phyloP scores from a whole-genome alignment of 192 early-diverging fungal species.

The Physocladia obscura region DNA sequence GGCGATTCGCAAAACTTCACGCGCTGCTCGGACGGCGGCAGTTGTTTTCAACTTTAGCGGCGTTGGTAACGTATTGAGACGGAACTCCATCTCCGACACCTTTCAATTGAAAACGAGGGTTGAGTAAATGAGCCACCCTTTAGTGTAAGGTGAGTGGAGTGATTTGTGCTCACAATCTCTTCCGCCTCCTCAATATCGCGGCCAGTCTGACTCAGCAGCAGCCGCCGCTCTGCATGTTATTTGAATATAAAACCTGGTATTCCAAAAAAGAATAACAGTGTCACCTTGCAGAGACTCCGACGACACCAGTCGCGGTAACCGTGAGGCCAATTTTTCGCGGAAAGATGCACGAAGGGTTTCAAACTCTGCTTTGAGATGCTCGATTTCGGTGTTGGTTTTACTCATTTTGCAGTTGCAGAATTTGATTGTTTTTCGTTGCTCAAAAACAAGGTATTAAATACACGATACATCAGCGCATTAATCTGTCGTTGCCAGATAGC shows the following conservation, averaged over 20 bases:
- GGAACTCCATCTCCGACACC: slow-evolving; percentile 21
- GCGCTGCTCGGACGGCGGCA: not conserved
- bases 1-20: not conserved
- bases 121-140: slow-evolving; percentile 78
- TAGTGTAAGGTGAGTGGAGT: not conserved
- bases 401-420: too few relatives aligned
- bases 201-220: slow-evolving; percentile 70
- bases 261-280: too few relatives aligned
- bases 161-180: slow-evolving; percentile 73
- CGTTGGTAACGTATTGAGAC: not conserved
- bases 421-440: too few relatives aligned
- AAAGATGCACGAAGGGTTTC: slow-evolving; percentile 4
- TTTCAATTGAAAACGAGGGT: too few relatives aligned
- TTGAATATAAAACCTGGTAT: too few relatives aligned
- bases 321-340: not conserved
- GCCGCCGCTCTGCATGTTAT: slow-evolving; percentile 69
- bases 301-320: not conserved
- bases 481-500: not conserved
- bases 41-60: slow-evolving; percentile 13
- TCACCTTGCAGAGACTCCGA: slow-evolving; percentile 16
- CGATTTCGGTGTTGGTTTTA: too few relatives aligned
- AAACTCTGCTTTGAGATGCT: slow-evolving; percentile 6
- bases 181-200: slow-evolving; percentile 86
- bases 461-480: not conserved
- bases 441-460: not conserved